Percentiles rank a stretch among this genome's conserved stretches.
Evolutionary conservation across 352 stramenopile genomes (phyloP).

Genomic region (Phytopythium delawarense): DNA sequence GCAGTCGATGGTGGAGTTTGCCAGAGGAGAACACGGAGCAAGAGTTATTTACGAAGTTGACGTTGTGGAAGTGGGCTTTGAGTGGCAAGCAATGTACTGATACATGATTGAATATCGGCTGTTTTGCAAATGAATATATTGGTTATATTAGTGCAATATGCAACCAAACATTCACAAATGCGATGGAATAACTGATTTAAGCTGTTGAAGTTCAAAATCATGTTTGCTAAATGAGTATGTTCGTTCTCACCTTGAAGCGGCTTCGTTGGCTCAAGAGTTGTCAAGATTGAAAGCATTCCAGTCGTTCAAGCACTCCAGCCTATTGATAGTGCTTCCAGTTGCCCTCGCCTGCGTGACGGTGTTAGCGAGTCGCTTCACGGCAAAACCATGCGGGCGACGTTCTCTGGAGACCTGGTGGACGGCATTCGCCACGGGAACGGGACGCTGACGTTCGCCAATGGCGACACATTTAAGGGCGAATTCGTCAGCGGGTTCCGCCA

Average conservation of each 20-base stretch:
- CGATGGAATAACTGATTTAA: no score
- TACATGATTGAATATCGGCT: no score
- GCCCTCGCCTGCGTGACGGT: no score
- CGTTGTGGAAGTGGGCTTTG: neutral
- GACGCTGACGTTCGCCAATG: constrained; percentile 54
- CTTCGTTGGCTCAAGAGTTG: no score
- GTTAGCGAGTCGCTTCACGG: no score
- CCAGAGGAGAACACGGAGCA: neutral
- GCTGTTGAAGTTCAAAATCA: no score
- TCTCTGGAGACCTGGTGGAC: constrained; percentile 48
- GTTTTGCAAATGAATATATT: no score
- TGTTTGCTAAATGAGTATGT: no score
- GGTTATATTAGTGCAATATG: no score
- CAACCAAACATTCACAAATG: no score
- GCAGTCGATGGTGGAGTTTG: neutral
- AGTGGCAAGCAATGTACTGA: neutral
- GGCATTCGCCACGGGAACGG: constrained; percentile 52
- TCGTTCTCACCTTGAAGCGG: no score
- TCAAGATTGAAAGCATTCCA: no score
- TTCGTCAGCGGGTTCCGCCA: constrained; percentile 59
- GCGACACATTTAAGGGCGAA: constrained; percentile 61
- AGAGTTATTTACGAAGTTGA: neutral
- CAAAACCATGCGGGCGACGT: constrained; percentile 37
- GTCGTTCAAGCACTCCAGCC: neutral
- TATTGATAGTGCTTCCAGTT: neutral